Base-by-base conservation (phyloP, 2,329 filamentous ascomycete genomes). In the Aspergillus sp. region DNA sequence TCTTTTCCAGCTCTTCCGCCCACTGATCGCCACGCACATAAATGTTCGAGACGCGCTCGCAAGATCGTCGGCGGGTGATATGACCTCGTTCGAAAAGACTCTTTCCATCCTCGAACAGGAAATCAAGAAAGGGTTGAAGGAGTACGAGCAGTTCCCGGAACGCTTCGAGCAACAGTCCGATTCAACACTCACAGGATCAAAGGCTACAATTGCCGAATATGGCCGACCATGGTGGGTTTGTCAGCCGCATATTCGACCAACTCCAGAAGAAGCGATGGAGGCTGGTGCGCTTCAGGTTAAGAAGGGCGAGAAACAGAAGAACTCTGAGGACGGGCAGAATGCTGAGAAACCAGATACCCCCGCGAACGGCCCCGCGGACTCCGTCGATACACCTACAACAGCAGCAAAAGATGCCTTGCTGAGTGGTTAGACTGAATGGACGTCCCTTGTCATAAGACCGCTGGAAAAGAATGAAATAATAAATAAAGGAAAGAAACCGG, bases 171-270 rank as follows among this genome's bases (percentile, higher is more conserved):
- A 78, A 3, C 61, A 68, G 4, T 62, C 67, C 3, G 65, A 70
- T 39, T 68, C 70, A 12, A 73, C 71, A 51, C 43, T 75, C 57
- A 65, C 73, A 71, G 69, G 69, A 76, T 85, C 75, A 5, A 73
- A 76, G 17, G 86, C 84, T 8, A 86, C 89, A 1, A 86, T 95
- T 24, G 84, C 83, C 55, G 80, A 85, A 59, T 96, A 91, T 69
- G 88, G 87, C 71, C 79, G 91, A 62, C 93, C 93, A 1, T 97
- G 88, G 84, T 97, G 91, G 91, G 83, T 96, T 4, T 91, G 87
- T 52, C 93, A 98, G 77, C 89, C 93, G 4, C 90, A 96, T 67
- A 84, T 97, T 6, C 80, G 93, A 55, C 93, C 92, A 41, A 73
- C 97, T 67, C 95, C 95, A 0, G 89, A 89, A 64, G 93, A 98